Percentiles rank a stretch among this genome's conserved stretches.
Evolutionary conservation across 2,329 filamentous ascomycete genomes (phyloP).

Genomic region (Aspergillus chevalieri): DNA sequence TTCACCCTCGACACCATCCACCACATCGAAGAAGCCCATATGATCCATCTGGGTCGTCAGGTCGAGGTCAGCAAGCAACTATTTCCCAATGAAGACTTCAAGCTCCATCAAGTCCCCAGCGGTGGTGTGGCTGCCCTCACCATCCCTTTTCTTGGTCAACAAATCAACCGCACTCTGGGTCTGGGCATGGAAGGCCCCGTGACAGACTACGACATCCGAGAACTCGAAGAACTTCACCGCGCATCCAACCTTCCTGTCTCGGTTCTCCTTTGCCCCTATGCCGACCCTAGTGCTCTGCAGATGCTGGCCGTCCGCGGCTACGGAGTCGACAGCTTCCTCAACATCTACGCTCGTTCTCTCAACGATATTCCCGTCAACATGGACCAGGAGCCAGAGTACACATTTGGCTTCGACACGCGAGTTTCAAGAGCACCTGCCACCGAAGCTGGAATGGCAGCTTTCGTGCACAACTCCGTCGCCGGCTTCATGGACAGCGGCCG

Average conservation of each 20-base stretch:
- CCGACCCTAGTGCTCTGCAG: constrained; percentile 8
- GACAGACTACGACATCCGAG: constrained; percentile 5
- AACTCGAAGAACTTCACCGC: constrained; percentile 4
- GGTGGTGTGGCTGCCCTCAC: constrained; percentile 10
- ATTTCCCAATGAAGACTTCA: constrained; percentile 7
- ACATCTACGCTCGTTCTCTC: constrained; percentile 9
- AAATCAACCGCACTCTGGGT: constrained; percentile 12
- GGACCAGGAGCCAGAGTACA: constrained; percentile 1
- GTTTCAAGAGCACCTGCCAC: constrained; percentile 6
- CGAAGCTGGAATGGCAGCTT: constrained; percentile 4
- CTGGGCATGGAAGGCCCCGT: constrained; percentile 14
- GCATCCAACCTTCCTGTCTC: constrained; percentile 3
- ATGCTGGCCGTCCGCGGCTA: constrained; percentile 7
- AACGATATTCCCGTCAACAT: constrained; percentile 4
- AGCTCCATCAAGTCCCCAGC: constrained; percentile 1
- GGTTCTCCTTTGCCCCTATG: constrained; percentile 9
- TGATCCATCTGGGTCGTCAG: constrained; percentile 8
- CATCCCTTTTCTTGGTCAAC: constrained; percentile 4
- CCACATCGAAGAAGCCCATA: constrained; percentile 10
- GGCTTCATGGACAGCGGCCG: constrained; percentile 12
- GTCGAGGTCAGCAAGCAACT: constrained; percentile 7
- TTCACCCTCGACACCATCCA: constrained; percentile 4
- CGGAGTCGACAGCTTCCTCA: constrained; percentile 7
- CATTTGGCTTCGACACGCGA: constrained; percentile 4
- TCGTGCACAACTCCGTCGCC: constrained; percentile 11